Base-by-base conservation (phyloP, 768 basidiomycete genomes). In the Mycena chlorophos region DNA sequence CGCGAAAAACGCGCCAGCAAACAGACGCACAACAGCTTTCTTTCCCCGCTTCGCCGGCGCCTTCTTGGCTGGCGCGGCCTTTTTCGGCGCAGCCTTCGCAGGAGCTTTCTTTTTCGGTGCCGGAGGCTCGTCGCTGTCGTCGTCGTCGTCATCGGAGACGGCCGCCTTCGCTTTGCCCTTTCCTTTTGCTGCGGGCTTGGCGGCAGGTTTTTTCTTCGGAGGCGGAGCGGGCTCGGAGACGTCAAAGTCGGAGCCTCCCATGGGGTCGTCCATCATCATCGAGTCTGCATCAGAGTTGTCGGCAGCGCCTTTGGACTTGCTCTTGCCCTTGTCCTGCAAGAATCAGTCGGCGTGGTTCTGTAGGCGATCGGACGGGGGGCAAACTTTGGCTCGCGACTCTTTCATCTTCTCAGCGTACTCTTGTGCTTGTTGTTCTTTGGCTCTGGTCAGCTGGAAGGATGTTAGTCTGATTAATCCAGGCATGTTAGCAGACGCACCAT, bases 231-330 rank as follows among this genome's bases (percentile, higher is more conserved):
- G 69, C 26, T 84, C 82, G 2, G 73, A 77, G 25, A 83, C 77
- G 19, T 80, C 79, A 20, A 80, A 79, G 57, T 83, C 86, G 28
- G 81, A 87, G 17, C 75, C 81, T 2, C 65, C 63, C 25, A 63
- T 63, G 8, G 65, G 69, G 57, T 88, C 88, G 43, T 93, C 88
- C 82, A 89, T 86, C 73, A 78, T 73, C 88, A 90, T 90, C 3
- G 88, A 91, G 65, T 91, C 91, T 8, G 17, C 31, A 29, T 86
- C 87, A 2, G 81, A 86, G 2, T 79, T 79, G 22, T 78, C 78
- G 2, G 63, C 76, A 8, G 74, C 75, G 10, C 73, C 75, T 28
- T 71, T 72, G 8, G 63, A 72, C n/a, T 66, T 72, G 8, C 72
- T 78, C 64, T 78, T 82, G 23, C 74, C 77, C 69, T 86, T 88